Evolutionary conservation across 2,329 filamentous ascomycete genomes (phyloP), one percentile per base, ranked within the genome.

Genomic region (Claviceps monticola): DNA sequence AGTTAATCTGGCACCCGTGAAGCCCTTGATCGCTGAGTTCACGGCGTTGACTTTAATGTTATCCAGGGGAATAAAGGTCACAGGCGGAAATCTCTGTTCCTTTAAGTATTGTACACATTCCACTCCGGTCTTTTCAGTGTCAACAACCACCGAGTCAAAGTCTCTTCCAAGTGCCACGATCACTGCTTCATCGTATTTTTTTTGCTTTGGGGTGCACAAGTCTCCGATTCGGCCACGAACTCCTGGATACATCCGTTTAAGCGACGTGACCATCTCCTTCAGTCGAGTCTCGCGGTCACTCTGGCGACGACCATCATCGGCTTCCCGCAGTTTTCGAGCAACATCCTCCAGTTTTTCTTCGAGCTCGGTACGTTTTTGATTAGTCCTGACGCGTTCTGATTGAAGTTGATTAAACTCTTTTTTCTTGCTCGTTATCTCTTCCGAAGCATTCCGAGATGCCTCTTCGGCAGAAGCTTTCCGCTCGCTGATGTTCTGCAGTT

Each of bases 81-180:
- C 88, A 53, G 90, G 88, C 6, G 86, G 80, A 51, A 86, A 83
- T 52, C 88, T 83, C 64, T 96, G 88, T 57, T 95, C 88, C 60
- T 93, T 93, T 53, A 98, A 79, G 62, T 95, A 94, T 59, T 93
- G 82, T 52, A 98, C 93, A 65, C 93, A 98, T 60, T 96, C 89
- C 54, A 89, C 84, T 29, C 88, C 93, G 1, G 87, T 93, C 70
- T 93, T 95, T 67, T 97, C 89, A 2, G 88, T 91, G 60, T 98
- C 93, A 9, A 97, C 91, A 48, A 98, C 82, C 44, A 98, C 85
- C 0, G 90, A 87, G 65, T 98, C 91, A 64, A 95, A 95, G 62
- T 97, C 87, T 51, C 88, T 82, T 49, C 93, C 93, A 4, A 98
- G 79, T 6, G 95, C 89, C 21, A 88, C 94, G 60, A 88, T 88